Evolutionary conservation across 768 basidiomycete genomes (phyloP), one percentile per base, ranked within the genome.

Genomic region (Suillus subalutaceus): DNA sequence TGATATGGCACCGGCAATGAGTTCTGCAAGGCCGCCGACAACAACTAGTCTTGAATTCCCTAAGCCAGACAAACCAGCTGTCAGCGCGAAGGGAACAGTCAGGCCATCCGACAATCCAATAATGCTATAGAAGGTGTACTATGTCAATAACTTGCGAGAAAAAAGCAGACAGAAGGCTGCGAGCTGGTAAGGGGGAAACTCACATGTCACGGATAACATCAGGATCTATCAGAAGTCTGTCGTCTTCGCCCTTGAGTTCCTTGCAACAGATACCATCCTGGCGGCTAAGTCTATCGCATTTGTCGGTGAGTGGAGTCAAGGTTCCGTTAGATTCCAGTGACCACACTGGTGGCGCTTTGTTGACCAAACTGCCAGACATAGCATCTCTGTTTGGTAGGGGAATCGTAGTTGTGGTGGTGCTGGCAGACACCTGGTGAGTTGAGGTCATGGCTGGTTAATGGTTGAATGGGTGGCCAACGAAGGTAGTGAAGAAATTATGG

Each of bases 1-100:
- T 2, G 93, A 95, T 57, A 99, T 93, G 15, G 96, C 93, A 8
- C 97, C 97, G 2, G 96, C 94, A 65, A 97, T 94, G 70, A 99
- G 90, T 76, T 99, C 97, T 1, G 97, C 97, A 41, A 97, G 80
- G 18, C 97, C 97, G 63, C 95, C 97, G 35, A 97, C 85, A 59
- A 97, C 91, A 68, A 99, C 97, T n/a, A 98, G 85, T 63, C 85
- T 88, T 8, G 94, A 94, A 67, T 93, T 89, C 56, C 96, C 96
- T 50, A 97, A 84, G 12, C 95, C 91, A 13, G 93, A 92, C 26
- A 96, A 85, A 63, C 95, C 95, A 7, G 95, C 95, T 3, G 95
- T 88, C 46, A 97, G 81, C 9, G 95, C 95, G 74, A 97, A 97
- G 1, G 95, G 95, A 1, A 97, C 94, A 0, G 95, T 96, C 59